Conservation (phyloP, 106 monocot genomes). For the Amphibolis antarctica region DNA sequence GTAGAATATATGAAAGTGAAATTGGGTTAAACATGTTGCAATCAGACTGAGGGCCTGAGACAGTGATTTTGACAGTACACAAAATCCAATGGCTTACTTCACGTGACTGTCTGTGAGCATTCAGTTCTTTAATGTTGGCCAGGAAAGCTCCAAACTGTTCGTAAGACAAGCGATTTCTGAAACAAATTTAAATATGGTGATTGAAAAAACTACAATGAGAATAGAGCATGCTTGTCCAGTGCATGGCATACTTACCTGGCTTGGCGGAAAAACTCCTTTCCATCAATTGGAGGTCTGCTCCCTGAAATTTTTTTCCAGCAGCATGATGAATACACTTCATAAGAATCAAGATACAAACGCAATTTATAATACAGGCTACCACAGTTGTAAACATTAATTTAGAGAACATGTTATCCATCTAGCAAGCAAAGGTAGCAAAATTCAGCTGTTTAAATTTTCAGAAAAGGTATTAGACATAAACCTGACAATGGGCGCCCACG, state of each 20-base stretch:
- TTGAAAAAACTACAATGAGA: background rate
- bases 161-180: slow-evolving; percentile 78
- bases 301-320: slow-evolving; percentile 29
- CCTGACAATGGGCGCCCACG: slow-evolving; percentile 9
- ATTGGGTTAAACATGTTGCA: background rate
- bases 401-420: no score
- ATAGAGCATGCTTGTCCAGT: background rate
- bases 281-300: slow-evolving; percentile 60
- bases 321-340: no score
- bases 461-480: background rate
- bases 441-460: no score
- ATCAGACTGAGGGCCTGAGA: background rate
- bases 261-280: slow-evolving; percentile 96
- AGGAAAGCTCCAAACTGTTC: slow-evolving; percentile 94
- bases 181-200: background rate
- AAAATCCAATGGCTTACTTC: slow-evolving; percentile 34
- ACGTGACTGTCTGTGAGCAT: slow-evolving; percentile 64
- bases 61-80: background rate
- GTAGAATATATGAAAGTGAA: slow-evolving; percentile 3
- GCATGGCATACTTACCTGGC: slow-evolving; percentile 45
- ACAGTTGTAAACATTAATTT: no score
- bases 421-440: no score
- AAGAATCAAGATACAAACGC: no score
- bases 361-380: no score
- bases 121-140: slow-evolving; percentile 85